These are phyloP conservation scores for Zancudomyces culisetae DNA, from an alignment of 371 early-diverging fungal species.

Conservation along the genomic window DNA sequence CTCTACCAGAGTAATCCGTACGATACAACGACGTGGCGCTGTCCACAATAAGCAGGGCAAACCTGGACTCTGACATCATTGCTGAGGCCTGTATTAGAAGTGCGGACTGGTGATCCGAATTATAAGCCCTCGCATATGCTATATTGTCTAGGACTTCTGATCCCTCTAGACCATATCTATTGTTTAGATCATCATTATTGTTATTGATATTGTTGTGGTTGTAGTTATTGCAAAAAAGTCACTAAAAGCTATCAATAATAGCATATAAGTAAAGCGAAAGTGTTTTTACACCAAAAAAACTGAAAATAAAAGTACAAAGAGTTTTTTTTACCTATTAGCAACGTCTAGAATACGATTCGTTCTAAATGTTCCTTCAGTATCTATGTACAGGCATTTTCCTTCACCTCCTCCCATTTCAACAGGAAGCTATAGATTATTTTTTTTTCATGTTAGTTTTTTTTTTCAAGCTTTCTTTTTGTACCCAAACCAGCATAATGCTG, in stretches of 20 bases:
- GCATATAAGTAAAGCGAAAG: too few relatives aligned
- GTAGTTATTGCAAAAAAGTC: too few relatives aligned
- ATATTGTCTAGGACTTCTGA: constrained; percentile 90
- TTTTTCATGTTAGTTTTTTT: too few relatives aligned
- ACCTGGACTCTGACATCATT: constrained; percentile 92
- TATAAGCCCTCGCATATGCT: constrained; percentile 92
- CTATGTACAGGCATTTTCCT: constrained; percentile 96
- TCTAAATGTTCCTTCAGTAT: constrained; percentile 98
- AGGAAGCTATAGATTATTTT: constrained; percentile 87
- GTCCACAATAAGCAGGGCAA: constrained; percentile 86
- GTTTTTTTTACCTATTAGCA: too few relatives aligned
- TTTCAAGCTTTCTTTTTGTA: too few relatives aligned
- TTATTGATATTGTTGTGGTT: too few relatives aligned
- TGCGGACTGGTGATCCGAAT: constrained; percentile 92
- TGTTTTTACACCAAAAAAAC: too few relatives aligned
- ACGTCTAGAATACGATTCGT: constrained; percentile 80
- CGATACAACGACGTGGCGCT: constrained; percentile 94
- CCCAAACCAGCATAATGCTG: too few relatives aligned
- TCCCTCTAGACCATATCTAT: constrained; percentile 62
- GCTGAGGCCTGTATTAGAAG: constrained; percentile 84
- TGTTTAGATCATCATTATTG: too few relatives aligned
- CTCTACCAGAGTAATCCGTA: constrained; percentile 96
- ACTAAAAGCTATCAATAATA: too few relatives aligned
- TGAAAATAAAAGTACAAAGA: too few relatives aligned
- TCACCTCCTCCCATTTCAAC: constrained; percentile 77